Base-by-base conservation (phyloP, 2,329 filamentous ascomycete genomes). In the Tetracladium maxilliforme region DNA sequence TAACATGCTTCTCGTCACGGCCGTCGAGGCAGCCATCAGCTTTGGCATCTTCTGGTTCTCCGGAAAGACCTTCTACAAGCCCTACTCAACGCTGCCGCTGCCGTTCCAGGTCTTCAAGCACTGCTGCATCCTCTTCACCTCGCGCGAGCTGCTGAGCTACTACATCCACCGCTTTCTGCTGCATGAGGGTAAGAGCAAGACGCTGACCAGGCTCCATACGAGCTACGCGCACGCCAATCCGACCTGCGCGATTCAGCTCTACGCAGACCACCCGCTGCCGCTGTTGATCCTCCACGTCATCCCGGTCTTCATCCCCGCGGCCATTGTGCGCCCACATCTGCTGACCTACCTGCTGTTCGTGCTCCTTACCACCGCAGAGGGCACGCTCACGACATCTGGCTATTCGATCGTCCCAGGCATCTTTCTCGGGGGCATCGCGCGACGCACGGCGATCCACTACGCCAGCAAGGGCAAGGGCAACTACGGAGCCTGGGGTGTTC, bases 81-180 rank as follows among this genome's bases (percentile, higher is more conserved):
- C 60, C 1, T 50, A 49, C 24, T 57, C 61, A 2, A 51, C 58
- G 2, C 47, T 68, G 9, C 64, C 64, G 1, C 36, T 68, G 7
- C 63, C 63, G 1, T 67, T 61, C 58, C 56, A 61, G 25, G 51
- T 67, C 29, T 42, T 57, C 25, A 64, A 62, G 36, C 61, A 69
- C 32, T 40, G 61, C 22, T 33, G 42, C 25, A 29, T 54, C 9
- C 47, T 68, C 10, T 46, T 61, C 29, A 35, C 50, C 14, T 45
- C 48, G 9, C 56, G 64, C n/a, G n/a, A 81, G 54, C 40, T 70
- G 6, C 43, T 84, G 8, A 67, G 72, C 29, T 93, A 92, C 46
- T 64, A 70, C 38, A 60, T 82, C 36, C 83, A 92, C 51, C 72
- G 78, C 25, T 65, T 66, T 41, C 30, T 76, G 14, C 61, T 93